A percentile compares a stretch with the other conserved stretches of the same genome.
These are phyloP conservation scores for Magnolia changhungtana DNA, from an alignment of 164 flowering plant species.

Conservation along the genomic window DNA sequence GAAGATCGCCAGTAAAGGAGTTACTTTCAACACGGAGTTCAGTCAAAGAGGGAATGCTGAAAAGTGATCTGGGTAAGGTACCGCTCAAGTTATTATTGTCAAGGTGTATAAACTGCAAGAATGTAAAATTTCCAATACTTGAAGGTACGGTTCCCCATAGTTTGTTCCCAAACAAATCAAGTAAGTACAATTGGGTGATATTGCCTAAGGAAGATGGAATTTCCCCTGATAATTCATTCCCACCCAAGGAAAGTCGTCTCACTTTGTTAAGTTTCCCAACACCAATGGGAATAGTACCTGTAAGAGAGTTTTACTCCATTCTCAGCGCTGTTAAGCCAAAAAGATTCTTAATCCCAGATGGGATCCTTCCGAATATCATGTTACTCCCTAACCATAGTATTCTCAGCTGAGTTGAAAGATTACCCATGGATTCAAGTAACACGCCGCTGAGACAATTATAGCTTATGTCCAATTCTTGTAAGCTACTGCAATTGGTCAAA, in stretches of 20 bases:
- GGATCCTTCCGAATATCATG: constrained; percentile 28
- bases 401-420: constrained; percentile 25
- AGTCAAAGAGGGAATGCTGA: constrained; percentile 5
- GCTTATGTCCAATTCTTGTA: constrained; percentile 15
- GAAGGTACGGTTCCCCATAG: constrained; percentile 8
- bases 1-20: constrained; percentile 22
- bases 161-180: neutral
- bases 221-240: neutral
- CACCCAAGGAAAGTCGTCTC: neutral
- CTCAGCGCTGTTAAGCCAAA: constrained; percentile 12
- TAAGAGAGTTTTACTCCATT: constrained; percentile 1
- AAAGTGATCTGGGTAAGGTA: constrained; percentile 10
- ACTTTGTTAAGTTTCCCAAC: neutral
- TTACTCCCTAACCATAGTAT: constrained; percentile 17
- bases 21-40: constrained; percentile 9
- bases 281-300: neutral
- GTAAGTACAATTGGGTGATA: neutral
- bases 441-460: constrained; percentile 21
- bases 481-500: constrained; percentile 27
- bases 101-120: constrained; percentile 4
- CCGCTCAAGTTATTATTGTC: constrained; percentile 13
- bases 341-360: constrained; percentile 29
- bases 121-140: constrained; percentile 5
- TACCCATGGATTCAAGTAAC: constrained; percentile 4
- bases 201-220: neutral